These are phyloP conservation scores for Sugiyamaella grinbergsii DNA, from an alignment of 1,139 yeast genomes.

Conservation along the genomic window DNA sequence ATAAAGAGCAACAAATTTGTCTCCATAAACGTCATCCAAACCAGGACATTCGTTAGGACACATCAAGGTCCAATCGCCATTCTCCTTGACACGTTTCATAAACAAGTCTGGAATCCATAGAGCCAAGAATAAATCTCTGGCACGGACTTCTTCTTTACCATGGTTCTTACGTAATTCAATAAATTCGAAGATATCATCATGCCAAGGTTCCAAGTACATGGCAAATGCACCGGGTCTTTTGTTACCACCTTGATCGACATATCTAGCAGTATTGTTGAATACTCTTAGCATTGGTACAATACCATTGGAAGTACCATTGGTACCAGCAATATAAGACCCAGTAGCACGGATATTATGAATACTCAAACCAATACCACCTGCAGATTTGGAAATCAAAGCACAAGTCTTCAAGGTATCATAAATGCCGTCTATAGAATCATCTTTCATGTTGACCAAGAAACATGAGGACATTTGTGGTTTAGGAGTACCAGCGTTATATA, in stretches of 20 bases:
- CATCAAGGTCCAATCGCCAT: conserved; percentile 81
- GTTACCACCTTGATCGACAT: conserved; percentile 93
- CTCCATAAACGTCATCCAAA: conserved; percentile 76
- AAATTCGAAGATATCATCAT: conserved; percentile 80
- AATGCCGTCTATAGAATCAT: conserved; percentile 88
- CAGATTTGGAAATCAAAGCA: conserved; percentile 84
- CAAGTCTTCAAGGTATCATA: conserved; percentile 83
- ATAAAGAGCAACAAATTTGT: conserved; percentile 72
- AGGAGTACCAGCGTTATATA: conserved; percentile 89
- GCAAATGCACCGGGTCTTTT: conserved; percentile 95
- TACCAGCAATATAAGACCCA: conserved; percentile 85
- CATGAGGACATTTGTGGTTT: conserved; percentile 87
- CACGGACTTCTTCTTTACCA: conserved; percentile 88
- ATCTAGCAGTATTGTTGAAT: conserved; percentile 87
- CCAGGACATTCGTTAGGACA: conserved; percentile 91
- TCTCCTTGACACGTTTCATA: conserved; percentile 81
- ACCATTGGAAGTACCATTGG: conserved; percentile 88
- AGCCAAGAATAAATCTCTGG: conserved; percentile 88
- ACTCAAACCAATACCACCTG: conserved; percentile 89
- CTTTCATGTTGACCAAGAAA: conserved; percentile 85
- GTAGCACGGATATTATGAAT: conserved; percentile 82
- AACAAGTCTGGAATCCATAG: conserved; percentile 89
- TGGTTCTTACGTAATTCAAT: conserved; percentile 84
- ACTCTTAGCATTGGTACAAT: conserved; percentile 89
- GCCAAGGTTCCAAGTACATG: conserved; percentile 89